Conservation (phyloP, 1,139 yeast genomes). For the Suhomyces terraborum region DNA sequence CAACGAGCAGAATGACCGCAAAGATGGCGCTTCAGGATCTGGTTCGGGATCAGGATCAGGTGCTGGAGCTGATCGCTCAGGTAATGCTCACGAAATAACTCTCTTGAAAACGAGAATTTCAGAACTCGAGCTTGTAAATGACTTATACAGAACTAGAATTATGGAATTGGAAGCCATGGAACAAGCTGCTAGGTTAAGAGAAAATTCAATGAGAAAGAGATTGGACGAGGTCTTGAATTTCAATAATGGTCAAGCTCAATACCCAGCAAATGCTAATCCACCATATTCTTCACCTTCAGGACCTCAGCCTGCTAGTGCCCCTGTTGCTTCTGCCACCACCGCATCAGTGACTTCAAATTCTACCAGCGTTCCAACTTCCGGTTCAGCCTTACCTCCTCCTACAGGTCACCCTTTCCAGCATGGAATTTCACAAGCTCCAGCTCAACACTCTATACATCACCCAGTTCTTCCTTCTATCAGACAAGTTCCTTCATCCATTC, state of each 20-base stretch:
- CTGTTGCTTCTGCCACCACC: conserved; percentile 1
- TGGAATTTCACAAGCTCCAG: conserved; percentile 1
- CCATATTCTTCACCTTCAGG: conserved; percentile 5
- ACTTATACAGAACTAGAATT: conserved; percentile 77
- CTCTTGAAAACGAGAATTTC: conserved; percentile 72
- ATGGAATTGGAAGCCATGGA: conserved; percentile 78
- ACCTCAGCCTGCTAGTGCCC: conserved; percentile 5
- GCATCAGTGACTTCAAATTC: background rate
- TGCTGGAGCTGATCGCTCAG: conserved; percentile 12
- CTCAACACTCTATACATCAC: conserved; percentile 7
- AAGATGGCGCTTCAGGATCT: conserved; percentile 17
- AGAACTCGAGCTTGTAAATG: conserved; percentile 90
- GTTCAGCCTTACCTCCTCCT: conserved; percentile 3
- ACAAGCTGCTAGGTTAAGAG: conserved; percentile 56
- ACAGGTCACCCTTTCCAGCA: conserved; percentile 1
- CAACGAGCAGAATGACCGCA: conserved; percentile 12
- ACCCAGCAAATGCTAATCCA: background rate
- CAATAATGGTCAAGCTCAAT: conserved; percentile 6
- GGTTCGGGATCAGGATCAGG: conserved; percentile 18
- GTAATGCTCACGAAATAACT: conserved; percentile 45
- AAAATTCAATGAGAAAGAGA: conserved; percentile 49
- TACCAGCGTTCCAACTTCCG: conserved; percentile 3
- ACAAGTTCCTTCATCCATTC: conserved; percentile 12
- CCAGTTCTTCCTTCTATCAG: conserved; percentile 18
- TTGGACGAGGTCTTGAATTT: conserved; percentile 44